A percentile compares a stretch with the other conserved stretches of the same genome.
These are phyloP conservation scores for Pseudofabraea citricarpa DNA, from an alignment of 2,329 filamentous ascomycete genomes.

Conservation along the genomic window DNA sequence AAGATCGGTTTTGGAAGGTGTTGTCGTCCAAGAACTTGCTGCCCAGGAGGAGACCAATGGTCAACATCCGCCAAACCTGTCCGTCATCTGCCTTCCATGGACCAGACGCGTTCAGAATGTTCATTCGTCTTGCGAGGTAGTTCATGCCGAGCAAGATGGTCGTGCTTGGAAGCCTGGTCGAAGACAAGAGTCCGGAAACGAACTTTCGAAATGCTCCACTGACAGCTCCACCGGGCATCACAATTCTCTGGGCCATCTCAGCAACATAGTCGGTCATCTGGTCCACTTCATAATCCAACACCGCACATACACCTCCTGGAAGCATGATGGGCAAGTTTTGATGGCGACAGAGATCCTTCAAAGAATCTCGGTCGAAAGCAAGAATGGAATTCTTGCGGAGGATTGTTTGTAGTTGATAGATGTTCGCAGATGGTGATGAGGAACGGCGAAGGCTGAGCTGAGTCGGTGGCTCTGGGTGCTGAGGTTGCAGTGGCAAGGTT, in stretches of 20 bases:
- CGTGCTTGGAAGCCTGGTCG: conserved; percentile 65
- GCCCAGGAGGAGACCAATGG: conserved; percentile 62
- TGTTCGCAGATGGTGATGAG: too few relatives aligned
- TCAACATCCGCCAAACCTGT: conserved; percentile 65
- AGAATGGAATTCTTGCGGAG: conserved; percentile 24
- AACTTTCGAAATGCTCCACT: conserved; percentile 67
- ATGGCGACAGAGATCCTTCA: conserved; percentile 21
- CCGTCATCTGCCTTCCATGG: conserved; percentile 38
- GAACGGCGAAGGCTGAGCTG: too few relatives aligned
- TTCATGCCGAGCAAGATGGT: conserved; percentile 68
- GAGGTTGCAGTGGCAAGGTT: conserved; percentile 6
- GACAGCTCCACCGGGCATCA: conserved; percentile 54
- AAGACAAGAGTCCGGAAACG: conserved; percentile 67
- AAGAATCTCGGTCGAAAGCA: conserved; percentile 25
- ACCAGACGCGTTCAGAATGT: conserved; percentile 44
- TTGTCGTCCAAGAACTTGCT: conserved; percentile 78
- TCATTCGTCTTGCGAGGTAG: conserved; percentile 63
- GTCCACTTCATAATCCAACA: conserved; percentile 74
- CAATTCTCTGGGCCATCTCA: conserved; percentile 65
- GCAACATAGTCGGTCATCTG: conserved; percentile 74
- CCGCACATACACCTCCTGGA: conserved; percentile 63
- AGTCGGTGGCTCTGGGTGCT: conserved; percentile 9
- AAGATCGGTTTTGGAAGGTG: conserved; percentile 74
- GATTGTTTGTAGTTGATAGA: conserved; percentile 3
- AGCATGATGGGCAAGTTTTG: conserved; percentile 24